Base-by-base conservation (phyloP, 441 rosid genomes). In the Jatropha podagrica region DNA sequence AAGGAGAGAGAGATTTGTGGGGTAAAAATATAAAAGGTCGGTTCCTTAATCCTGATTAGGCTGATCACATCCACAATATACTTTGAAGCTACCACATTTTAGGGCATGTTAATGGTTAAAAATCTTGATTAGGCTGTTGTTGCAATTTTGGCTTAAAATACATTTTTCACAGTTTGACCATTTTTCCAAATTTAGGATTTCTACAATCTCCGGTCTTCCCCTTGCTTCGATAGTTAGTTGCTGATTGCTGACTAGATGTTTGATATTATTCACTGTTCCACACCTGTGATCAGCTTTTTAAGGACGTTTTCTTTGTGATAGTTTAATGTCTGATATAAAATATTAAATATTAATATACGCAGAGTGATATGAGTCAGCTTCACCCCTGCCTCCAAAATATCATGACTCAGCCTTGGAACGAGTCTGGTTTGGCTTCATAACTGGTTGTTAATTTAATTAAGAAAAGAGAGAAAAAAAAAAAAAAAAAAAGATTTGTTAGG, bases 21-120 rank as follows among this genome's bases (percentile, higher is more conserved):
- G 69, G 11, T 6, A 66, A 76, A 73, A 63, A 38, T 27, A 26
- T 49, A 26, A 76, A 76, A 55, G 74, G 72, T 20, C 65, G 52
- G 13, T 10, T 52, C 32, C 3, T 40, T 20, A 38, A 8, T 5
- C 1, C 55, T 51, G 3, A 10, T 37, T 48, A 44, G 23, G 68
- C 61, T 72, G 60, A 67, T 75, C 60, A 37, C 27, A 51, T 58
- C 69, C 74, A 55, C 62, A 13, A 1, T 20, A 51, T 59, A 13
- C 20, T 79, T 59, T 71, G 58, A 71, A 59, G 46, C 58, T 71
- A 78, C 81, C 81, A 79, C 70, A 72, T 75, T 55, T 73, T 63
- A 23, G 32, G 69, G 61, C 63, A 59, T 63, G 37, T 63, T 63
- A 63, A 63, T 48, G 26, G 66, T 32, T 46, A 32, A 0, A 10